A percentile compares a stretch with the other conserved stretches of the same genome.
phyloP scores from a whole-genome alignment of 345 rosid genomes.

The Aethionema arabicum region DNA sequence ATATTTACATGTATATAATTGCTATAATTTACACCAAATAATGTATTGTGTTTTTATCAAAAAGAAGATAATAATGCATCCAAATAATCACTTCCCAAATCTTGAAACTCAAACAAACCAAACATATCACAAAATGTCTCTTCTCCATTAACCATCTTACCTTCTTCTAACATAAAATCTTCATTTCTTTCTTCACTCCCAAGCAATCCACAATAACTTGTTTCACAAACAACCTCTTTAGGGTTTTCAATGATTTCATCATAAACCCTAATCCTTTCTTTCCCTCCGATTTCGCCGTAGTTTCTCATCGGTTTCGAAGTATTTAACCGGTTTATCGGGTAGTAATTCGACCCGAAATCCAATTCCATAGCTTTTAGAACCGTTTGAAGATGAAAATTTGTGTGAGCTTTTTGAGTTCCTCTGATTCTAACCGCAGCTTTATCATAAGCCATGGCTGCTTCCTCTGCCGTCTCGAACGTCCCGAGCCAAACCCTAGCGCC shows the following conservation, averaged over 20 bases:
- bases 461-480: conserved; percentile 81
- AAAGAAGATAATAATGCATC: conserved; percentile 60
- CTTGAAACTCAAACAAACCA: conserved; percentile 60
- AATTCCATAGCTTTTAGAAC: conserved; percentile 46
- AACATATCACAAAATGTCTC: conserved; percentile 34
- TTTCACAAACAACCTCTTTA: background rate
- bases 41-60: conserved; percentile 27
- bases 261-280: conserved; percentile 12
- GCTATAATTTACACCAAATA: background rate
- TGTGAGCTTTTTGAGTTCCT: conserved; percentile 58
- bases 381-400: conserved; percentile 63
- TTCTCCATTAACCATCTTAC: conserved; percentile 30
- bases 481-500: conserved; percentile 89
- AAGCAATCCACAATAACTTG: conserved; percentile 10
- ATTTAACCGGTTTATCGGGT: conserved; percentile 14
- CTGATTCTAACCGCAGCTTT: conserved; percentile 82
- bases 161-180: conserved; percentile 32
- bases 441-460: conserved; percentile 90
- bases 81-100: conserved; percentile 70
- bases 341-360: conserved; percentile 25
- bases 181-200: conserved; percentile 25
- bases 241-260: conserved; percentile 14
- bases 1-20: background rate
- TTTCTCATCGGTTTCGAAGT: background rate
- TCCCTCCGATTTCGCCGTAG: background rate